Conservation (phyloP, 345 rosid species). For the Boechera retrofracta region DNA sequence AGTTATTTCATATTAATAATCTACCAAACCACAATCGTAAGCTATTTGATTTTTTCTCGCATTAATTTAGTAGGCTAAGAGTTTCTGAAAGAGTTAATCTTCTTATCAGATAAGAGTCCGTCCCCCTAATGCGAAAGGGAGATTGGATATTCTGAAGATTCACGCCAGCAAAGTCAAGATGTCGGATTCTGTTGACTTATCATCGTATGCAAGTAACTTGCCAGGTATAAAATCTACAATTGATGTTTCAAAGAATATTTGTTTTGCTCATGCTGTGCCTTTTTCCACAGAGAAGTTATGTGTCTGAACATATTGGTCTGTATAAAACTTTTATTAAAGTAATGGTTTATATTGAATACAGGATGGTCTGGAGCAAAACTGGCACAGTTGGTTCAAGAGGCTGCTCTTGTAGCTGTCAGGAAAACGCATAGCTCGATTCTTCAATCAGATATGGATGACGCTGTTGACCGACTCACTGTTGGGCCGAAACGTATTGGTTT, state of each 20-base stretch:
- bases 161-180: conserved; percentile 92
- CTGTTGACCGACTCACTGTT: conserved; percentile 94
- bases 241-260: background rate
- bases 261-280: background rate
- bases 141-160: conserved; percentile 81
- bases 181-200: conserved; percentile 87
- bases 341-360: conserved; percentile 43
- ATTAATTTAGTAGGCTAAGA: background rate
- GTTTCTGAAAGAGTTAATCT: conserved; percentile 1
- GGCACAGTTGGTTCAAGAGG: conserved; percentile 92
- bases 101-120: conserved; percentile 72
- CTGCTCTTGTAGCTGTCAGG: conserved; percentile 96
- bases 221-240: conserved; percentile 60
- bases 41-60: conserved; percentile 2
- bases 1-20: background rate
- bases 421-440: conserved; percentile 74
- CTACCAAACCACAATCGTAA: background rate
- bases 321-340: conserved; percentile 26
- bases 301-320: conserved; percentile 17
- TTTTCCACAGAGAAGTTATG: conserved; percentile 4
- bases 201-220: conserved; percentile 79
- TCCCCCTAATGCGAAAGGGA: conserved; percentile 92
- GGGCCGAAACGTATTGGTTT: conserved; percentile 86
- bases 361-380: conserved; percentile 95
- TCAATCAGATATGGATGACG: conserved; percentile 85